A percentile compares a stretch with the other conserved stretches of the same genome.
Evolutionary conservation across 768 basidiomycete genomes (phyloP).

Genomic region (Podaxis carcinomalis): DNA sequence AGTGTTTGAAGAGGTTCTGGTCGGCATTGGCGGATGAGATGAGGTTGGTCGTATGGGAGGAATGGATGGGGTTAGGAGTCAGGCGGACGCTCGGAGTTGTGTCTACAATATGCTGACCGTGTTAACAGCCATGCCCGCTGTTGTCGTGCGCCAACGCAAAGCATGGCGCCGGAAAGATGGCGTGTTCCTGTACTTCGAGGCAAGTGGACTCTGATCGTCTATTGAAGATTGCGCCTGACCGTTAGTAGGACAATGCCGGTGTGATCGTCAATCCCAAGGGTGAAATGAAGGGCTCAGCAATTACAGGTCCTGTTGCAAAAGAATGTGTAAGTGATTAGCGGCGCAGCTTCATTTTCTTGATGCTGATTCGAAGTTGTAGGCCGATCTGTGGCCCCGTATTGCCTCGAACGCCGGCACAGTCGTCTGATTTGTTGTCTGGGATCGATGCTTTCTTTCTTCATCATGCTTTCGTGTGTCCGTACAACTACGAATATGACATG

Average conservation of each 20-base stretch:
- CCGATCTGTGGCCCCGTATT: slow-evolving; percentile 99
- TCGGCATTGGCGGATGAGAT: background rate
- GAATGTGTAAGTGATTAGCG: slow-evolving; percentile 75
- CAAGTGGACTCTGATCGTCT: slow-evolving; percentile 22
- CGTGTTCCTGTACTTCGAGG: slow-evolving; percentile 98
- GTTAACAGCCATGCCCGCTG: slow-evolving; percentile 85
- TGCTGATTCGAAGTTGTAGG: slow-evolving; percentile 39
- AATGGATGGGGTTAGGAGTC: background rate
- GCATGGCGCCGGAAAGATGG: slow-evolving; percentile 98
- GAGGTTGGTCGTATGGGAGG: background rate
- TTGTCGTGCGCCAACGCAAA: slow-evolving; percentile 97
- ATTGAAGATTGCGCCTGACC: background rate
- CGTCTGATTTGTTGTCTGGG: slow-evolving; percentile 51
- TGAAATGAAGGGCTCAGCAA: slow-evolving; percentile 99
- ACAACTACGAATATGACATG: slow-evolving; percentile 17
- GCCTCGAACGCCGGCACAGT: slow-evolving; percentile 99
- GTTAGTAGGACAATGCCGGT: slow-evolving; percentile 80
- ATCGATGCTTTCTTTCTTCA: slow-evolving; percentile 11
- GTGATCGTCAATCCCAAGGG: slow-evolving; percentile 99
- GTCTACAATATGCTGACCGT: slow-evolving; percentile 11
- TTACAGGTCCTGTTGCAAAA: slow-evolving; percentile 97
- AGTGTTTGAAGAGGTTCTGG: background rate
- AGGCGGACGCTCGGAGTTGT: background rate
- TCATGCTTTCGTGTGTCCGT: slow-evolving; percentile 14
- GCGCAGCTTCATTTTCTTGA: background rate